Evolutionary conservation across 225 moss, liverwort and hornwort genomes (phyloP), one percentile per base, ranked within the genome.

Genomic region (Rhytidiadelphus loreus): DNA sequence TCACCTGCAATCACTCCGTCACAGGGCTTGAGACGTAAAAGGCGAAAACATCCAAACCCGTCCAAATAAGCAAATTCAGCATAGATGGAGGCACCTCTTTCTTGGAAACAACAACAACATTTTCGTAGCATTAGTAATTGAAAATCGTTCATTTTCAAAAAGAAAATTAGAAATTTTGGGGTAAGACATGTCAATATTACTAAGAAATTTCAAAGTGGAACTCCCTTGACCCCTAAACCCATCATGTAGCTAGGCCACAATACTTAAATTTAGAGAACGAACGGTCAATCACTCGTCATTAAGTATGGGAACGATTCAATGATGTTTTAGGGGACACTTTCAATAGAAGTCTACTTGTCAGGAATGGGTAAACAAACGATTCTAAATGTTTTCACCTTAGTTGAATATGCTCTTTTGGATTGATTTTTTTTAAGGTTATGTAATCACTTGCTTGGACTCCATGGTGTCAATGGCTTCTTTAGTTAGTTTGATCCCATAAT

Each of bases 331-430:
- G 3, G 8, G 17, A 44, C 16, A 16, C 10, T 28, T 24, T 28
- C 28, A 72, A 29, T 28, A 44, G 9, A 16, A 11, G 5, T 44
- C 17, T 28, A 39, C 5, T 39, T 39, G 3, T 44, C 1, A 26
- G 4, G 6, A 26, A 71, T 43, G 16, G 15, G 16, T 9, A 71
- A 5, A 25, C 0, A 0, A 0, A 26, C 0, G 1, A 0, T 43
- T 26, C 9, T 3, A 4, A 6, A 2, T 68, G 13, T n/a, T 39
- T 68, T 68, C 4, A n/a, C 23, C 23, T n/a, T 8, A 41, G 21
- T 21, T 41, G 41, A 30, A 23, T n/a, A 21, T 37, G 2, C 8
- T 8, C 3, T 1, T 41, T 25, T 70, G 41, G 1, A 15, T 70
- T 7, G 1, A 15, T 70, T 7, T 39, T 39, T 69, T 39, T 14